Conservation (phyloP, 371 early-diverging fungal genomes). For the Syncephalastrum contaminatum region DNA sequence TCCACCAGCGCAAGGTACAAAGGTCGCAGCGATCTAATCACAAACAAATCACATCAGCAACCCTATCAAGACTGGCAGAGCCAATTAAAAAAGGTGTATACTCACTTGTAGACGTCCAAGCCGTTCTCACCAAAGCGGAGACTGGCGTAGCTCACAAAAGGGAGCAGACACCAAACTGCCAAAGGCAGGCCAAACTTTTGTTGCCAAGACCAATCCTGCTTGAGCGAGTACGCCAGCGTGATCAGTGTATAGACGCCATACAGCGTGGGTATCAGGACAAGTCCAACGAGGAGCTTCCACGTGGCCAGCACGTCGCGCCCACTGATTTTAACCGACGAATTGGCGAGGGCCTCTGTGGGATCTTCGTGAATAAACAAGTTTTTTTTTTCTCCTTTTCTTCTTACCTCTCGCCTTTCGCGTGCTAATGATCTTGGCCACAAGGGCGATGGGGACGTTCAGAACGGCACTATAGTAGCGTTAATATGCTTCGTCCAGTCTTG, state of each 20-base stretch:
- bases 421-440: slow-evolving; percentile 72
- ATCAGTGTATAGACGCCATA: slow-evolving; percentile 72
- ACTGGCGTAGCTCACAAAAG: slow-evolving; percentile 78
- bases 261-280: slow-evolving; percentile 76
- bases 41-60: background rate
- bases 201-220: slow-evolving; percentile 30
- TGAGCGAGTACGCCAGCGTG: slow-evolving; percentile 47
- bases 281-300: slow-evolving; percentile 92
- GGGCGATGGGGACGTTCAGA: slow-evolving; percentile 77
- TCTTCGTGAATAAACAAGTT: background rate
- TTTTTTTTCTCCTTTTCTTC: background rate
- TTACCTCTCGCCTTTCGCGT: slow-evolving; percentile 75
- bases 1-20: slow-evolving; percentile 75
- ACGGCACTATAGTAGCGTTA: slow-evolving; percentile 49
- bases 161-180: slow-evolving; percentile 58
- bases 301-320: slow-evolving; percentile 95
- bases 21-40: slow-evolving; percentile 75
- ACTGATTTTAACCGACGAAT: slow-evolving; percentile 89
- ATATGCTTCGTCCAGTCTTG: background rate
- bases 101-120: slow-evolving; percentile 77
- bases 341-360: slow-evolving; percentile 75
- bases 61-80: background rate
- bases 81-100: background rate
- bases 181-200: slow-evolving; percentile 46
- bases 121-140: slow-evolving; percentile 90